phyloP scores from a whole-genome alignment of 2,329 filamentous ascomycete species.

The Penicillium sp. region DNA sequence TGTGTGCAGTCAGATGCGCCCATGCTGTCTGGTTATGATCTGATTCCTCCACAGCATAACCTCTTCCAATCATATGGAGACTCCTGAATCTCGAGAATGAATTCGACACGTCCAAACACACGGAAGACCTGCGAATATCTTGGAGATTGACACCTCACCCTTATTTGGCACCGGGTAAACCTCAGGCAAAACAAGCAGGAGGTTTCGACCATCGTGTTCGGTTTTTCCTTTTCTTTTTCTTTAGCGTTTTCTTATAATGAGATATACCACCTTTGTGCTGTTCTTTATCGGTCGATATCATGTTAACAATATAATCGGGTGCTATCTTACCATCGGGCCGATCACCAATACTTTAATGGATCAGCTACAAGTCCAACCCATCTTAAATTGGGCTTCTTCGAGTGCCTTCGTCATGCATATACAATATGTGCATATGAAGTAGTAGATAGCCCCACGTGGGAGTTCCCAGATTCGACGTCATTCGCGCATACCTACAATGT shows the following conservation, averaged over 20 bases:
- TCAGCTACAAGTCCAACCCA: background rate
- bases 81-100: background rate
- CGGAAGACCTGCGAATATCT: background rate
- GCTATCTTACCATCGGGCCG: background rate
- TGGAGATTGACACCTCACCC: background rate
- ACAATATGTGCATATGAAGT: background rate
- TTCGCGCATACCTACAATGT: too few species aligned
- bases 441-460: background rate
- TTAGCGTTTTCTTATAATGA: background rate
- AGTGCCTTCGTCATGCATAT: constrained; percentile 4
- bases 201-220: background rate
- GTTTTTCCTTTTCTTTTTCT: background rate
- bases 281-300: background rate
- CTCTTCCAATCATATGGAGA: background rate
- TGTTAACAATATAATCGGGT: background rate
- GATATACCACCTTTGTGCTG: constrained; percentile 1
- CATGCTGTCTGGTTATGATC: background rate
- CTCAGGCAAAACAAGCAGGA: background rate
- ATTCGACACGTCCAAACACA: background rate
- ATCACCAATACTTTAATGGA: background rate
- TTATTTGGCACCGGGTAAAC: background rate
- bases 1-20: background rate
- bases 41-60: background rate
- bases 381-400: background rate
- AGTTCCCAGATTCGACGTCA: background rate